A percentile compares a stretch with the other conserved stretches of the same genome.
Conservation (phyloP, 352 stramenopile species). For the Elongisporangium anandrum region DNA sequence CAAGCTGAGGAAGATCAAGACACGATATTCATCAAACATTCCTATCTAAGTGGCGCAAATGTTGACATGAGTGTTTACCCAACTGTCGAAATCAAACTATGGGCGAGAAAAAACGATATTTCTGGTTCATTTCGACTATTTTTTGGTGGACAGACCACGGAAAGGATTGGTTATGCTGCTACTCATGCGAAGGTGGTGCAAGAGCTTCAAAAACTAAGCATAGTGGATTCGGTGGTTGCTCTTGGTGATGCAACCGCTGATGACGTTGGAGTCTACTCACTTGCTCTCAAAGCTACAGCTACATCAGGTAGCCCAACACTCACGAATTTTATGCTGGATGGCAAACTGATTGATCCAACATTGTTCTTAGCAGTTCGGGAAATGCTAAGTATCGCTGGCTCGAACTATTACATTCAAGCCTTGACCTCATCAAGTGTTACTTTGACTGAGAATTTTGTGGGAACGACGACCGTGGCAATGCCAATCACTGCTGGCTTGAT, state of each 20-base stretch:
- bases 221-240: constrained; percentile 55
- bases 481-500: constrained; percentile 42
- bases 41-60: constrained; percentile 65
- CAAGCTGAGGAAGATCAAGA: constrained; percentile 52
- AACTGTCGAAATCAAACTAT: constrained; percentile 54
- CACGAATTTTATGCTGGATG: constrained; percentile 36
- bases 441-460: constrained; percentile 19
- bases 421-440: constrained; percentile 42
- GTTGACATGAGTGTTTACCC: constrained; percentile 66
- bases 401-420: constrained; percentile 35
- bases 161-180: constrained; percentile 49
- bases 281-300: constrained; percentile 42
- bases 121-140: constrained; percentile 52
- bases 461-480: constrained; percentile 2
- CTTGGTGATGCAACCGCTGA: constrained; percentile 33
- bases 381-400: constrained; percentile 27
- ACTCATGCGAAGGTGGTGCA: constrained; percentile 70
- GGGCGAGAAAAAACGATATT: constrained; percentile 54
- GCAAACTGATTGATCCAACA: constrained; percentile 49
- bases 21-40: constrained; percentile 71
- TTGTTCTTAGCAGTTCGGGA: constrained; percentile 59
- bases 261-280: constrained; percentile 55
- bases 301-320: constrained; percentile 23
- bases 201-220: constrained; percentile 61
- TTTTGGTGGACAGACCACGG: constrained; percentile 47